Conservation (phyloP, 2,329 filamentous ascomycete species). For the Cryphonectria radicalis region DNA sequence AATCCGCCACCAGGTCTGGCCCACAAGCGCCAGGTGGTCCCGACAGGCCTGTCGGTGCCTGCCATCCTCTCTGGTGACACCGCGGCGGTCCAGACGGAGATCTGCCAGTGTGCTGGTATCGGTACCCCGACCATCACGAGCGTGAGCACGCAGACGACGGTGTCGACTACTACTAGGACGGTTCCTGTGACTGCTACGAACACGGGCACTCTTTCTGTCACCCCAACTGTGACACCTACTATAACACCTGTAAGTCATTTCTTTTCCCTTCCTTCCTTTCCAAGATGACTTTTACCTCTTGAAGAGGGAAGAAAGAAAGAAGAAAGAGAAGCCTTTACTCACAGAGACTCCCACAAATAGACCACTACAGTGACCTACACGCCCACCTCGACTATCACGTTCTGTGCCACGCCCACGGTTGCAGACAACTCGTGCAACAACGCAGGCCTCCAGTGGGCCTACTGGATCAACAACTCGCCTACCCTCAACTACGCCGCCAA, state of each 20-base stretch:
- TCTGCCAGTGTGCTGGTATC: not conserved
- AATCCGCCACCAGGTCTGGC: not conserved
- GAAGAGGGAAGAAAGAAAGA: not conserved
- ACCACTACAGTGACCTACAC: slow-evolving; percentile 2
- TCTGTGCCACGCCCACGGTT: not conserved
- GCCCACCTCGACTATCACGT: not conserved
- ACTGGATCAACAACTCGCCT: not conserved
- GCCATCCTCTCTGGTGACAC: not conserved
- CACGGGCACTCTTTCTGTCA: not conserved
- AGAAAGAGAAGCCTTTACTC: not conserved
- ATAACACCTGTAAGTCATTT: slow-evolving; percentile 3
- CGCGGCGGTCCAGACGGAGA: not conserved
- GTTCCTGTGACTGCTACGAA: not conserved
- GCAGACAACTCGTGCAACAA: slow-evolving; percentile 7
- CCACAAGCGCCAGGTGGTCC: not conserved
- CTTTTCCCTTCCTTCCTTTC: too few species aligned
- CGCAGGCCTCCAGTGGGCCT: slow-evolving; percentile 7
- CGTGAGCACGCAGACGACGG: not conserved
- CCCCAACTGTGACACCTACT: slow-evolving; percentile 7
- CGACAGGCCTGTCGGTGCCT: not conserved
- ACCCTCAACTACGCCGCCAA: not conserved
- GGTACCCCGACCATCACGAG: not conserved
- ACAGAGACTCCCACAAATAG: not conserved
- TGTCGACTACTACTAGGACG: not conserved
- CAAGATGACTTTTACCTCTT: not conserved